phyloP scores from a whole-genome alignment of 176 grass and related monocot species.

The Cocos nucifera region DNA sequence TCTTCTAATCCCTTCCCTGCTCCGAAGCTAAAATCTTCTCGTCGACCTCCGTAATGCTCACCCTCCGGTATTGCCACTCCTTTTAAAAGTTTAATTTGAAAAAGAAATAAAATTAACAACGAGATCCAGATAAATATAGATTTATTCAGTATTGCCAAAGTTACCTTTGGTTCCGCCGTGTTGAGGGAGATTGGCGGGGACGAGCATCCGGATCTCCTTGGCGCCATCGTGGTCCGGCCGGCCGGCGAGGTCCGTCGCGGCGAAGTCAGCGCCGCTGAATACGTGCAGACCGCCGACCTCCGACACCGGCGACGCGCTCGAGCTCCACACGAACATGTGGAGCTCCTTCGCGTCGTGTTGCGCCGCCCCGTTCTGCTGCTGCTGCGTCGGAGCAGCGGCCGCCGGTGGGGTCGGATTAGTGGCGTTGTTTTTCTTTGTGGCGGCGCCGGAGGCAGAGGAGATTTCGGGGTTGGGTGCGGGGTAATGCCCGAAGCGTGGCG shows the following conservation, averaged over 20 bases:
- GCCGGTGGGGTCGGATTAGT: background rate
- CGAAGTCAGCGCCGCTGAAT: slow-evolving; percentile 21
- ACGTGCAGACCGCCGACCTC: slow-evolving; percentile 65
- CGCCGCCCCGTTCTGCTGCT: slow-evolving; percentile 6
- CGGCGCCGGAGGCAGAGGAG: background rate
- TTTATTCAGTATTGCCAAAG: background rate
- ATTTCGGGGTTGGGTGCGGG: too few species aligned
- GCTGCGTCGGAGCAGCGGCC: background rate
- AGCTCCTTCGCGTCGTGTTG: slow-evolving; percentile 83
- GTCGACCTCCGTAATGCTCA: slow-evolving; percentile 15
- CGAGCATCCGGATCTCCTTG: slow-evolving; percentile 87
- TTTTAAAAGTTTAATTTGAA: background rate
- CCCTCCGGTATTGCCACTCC: slow-evolving; percentile 2
- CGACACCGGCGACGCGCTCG: slow-evolving; percentile 66
- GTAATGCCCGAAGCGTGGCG: too few species aligned
- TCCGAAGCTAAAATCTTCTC: slow-evolving; percentile 33
- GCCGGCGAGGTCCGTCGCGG: background rate
- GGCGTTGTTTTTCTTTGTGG: background rate
- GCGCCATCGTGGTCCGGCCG: slow-evolving; percentile 27
- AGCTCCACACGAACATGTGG: slow-evolving; percentile 99
- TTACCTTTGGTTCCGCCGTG: slow-evolving; percentile 69
- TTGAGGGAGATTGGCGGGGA: slow-evolving; percentile 55
- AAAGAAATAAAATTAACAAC: too few species aligned
- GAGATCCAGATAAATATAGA: too few species aligned
- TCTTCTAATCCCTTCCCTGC: slow-evolving; percentile 22